Percentiles rank a stretch among this genome's conserved stretches.
Evolutionary conservation across 2,329 filamentous ascomycete species (phyloP).

Genomic region (Bipolaris oryzae): DNA sequence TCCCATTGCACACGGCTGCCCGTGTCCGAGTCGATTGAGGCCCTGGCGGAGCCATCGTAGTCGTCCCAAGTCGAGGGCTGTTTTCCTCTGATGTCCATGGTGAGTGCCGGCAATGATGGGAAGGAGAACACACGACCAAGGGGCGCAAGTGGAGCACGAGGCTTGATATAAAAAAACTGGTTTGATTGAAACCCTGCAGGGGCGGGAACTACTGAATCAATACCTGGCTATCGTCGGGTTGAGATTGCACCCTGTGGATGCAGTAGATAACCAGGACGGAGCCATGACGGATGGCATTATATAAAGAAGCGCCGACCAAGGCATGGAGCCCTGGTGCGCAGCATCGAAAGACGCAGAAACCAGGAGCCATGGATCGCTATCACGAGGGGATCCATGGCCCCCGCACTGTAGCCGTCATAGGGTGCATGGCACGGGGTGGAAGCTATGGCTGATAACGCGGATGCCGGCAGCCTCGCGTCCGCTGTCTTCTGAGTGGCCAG

Average conservation of each 20-base stretch:
- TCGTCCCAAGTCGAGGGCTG: slow-evolving; percentile 55
- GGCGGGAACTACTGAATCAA: slow-evolving; percentile 42
- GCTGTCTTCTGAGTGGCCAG: slow-evolving; percentile 22
- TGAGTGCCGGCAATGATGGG: slow-evolving; percentile 11
- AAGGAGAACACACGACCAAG: slow-evolving; percentile 7
- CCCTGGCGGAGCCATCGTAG: slow-evolving; percentile 52
- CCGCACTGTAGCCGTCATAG: slow-evolving; percentile 20
- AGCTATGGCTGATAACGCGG: slow-evolving; percentile 13
- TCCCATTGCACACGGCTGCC: slow-evolving; percentile 49
- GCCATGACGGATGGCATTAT: slow-evolving; percentile 17
- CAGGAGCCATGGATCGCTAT: slow-evolving; percentile 9
- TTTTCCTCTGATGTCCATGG: slow-evolving; percentile 48
- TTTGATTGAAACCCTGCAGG: slow-evolving; percentile 32
- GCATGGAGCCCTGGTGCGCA: neutral
- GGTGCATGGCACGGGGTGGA: slow-evolving; percentile 2
- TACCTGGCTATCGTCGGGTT: slow-evolving; percentile 37
- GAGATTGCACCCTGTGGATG: slow-evolving; percentile 29
- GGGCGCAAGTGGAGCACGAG: slow-evolving; percentile 7
- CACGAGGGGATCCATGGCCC: slow-evolving; percentile 18
- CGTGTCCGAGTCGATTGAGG: slow-evolving; percentile 49
- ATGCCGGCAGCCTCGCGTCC: slow-evolving; percentile 5
- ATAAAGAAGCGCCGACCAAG: slow-evolving; percentile 26
- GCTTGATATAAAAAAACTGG: slow-evolving; percentile 24
- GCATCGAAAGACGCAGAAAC: slow-evolving; percentile 12
- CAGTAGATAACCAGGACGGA: slow-evolving; percentile 14